phyloP scores from a whole-genome alignment of 306 rosid species.

The Quercus cerris region DNA sequence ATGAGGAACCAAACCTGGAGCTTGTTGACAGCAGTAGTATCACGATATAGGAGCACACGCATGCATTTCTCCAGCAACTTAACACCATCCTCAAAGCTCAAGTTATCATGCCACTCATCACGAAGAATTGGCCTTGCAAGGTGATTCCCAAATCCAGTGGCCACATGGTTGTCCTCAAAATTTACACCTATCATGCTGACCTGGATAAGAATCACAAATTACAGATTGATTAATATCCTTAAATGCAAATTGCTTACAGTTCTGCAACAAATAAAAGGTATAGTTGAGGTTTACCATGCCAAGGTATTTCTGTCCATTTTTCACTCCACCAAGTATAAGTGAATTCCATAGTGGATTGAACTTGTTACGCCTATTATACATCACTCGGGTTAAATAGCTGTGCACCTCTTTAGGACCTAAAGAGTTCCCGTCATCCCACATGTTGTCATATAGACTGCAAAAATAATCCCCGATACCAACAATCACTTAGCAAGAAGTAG shows the following conservation, averaged over 20 bases:
- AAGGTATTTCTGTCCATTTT: conserved; percentile 56
- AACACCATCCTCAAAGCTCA: conserved; percentile 88
- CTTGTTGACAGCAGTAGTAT: conserved; percentile 83
- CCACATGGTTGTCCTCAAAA: conserved; percentile 51
- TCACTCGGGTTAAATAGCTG: conserved; percentile 54
- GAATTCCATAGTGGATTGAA: conserved; percentile 62
- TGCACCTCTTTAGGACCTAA: conserved; percentile 40
- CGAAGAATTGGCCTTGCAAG: conserved; percentile 98
- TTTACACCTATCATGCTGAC: conserved; percentile 91
- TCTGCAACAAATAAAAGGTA: background rate
- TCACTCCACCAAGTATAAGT: conserved; percentile 61
- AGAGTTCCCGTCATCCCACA: conserved; percentile 61
- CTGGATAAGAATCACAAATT: conserved; percentile 33
- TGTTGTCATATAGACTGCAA: conserved; percentile 79
- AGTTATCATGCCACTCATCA: conserved; percentile 88
- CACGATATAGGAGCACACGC: conserved; percentile 94
- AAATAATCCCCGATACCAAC: conserved; percentile 6
- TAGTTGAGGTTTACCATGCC: conserved; percentile 54
- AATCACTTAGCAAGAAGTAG: background rate
- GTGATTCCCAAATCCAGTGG: conserved; percentile 70
- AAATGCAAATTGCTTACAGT: conserved; percentile 1
- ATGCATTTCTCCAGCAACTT: conserved; percentile 93
- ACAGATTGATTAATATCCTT: conserved; percentile 7
- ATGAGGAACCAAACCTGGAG: conserved; percentile 58
- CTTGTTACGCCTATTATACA: conserved; percentile 68